Conservation (phyloP, 371 early-diverging fungal species). For the Conidiobolus incongruus region DNA sequence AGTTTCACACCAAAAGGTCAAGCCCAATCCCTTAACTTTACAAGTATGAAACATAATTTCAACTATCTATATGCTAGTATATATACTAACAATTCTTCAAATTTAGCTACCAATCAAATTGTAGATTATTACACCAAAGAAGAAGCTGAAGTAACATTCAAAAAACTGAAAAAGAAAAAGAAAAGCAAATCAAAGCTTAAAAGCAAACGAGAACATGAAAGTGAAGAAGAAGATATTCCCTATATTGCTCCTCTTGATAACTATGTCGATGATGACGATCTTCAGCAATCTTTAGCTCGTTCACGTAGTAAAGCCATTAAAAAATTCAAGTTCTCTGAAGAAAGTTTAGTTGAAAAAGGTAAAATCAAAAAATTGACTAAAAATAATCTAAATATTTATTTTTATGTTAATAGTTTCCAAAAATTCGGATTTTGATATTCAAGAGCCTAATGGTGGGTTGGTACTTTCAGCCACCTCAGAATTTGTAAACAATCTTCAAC, state of each 20-base stretch:
- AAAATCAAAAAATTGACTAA: constrained; percentile 4
- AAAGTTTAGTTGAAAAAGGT: neutral
- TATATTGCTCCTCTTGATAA: constrained; percentile 19
- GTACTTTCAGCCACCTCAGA: constrained; percentile 25
- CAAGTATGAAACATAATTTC: neutral
- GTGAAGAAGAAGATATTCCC: neutral
- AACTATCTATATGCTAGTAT: neutral
- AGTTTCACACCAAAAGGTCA: no score
- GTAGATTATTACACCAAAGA: constrained; percentile 64
- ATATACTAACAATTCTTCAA: constrained; percentile 5
- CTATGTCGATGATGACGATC: constrained; percentile 86
- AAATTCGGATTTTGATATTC: constrained; percentile 4
- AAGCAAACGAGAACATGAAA: neutral
- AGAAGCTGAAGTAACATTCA: constrained; percentile 52
- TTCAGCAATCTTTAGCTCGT: constrained; percentile 56
- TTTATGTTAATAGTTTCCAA: neutral
- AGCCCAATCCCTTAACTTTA: neutral
- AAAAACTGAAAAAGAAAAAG: constrained; percentile 41
- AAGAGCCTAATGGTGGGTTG: constrained; percentile 6
- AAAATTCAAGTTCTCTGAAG: constrained; percentile 9
- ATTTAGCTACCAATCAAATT: no score
- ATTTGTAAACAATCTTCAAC: constrained; percentile 45
- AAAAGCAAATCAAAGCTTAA: constrained; percentile 5
- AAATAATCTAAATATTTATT: neutral
- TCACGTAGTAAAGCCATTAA: constrained; percentile 39